phyloP scores from a whole-genome alignment of 768 basidiomycete genomes.

The Solioccasus polychromus region DNA sequence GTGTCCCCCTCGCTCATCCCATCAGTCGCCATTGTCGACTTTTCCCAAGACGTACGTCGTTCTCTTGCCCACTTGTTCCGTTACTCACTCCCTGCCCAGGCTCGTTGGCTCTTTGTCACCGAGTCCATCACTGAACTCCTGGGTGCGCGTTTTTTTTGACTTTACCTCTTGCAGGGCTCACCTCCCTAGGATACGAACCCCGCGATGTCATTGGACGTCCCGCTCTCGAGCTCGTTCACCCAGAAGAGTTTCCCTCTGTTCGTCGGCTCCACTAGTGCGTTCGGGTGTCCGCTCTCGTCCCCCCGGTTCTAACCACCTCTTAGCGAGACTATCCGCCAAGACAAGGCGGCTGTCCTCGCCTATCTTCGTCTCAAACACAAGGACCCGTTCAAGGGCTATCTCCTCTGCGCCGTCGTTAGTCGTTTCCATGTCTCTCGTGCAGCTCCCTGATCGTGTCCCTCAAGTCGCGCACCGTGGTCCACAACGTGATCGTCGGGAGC shows the following conservation, averaged over 20 bases:
- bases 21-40: constrained; percentile 77
- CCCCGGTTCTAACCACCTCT: not conserved
- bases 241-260: constrained; percentile 70
- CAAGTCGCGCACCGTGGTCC: constrained; percentile 63
- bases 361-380: constrained; percentile 81
- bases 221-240: constrained; percentile 75
- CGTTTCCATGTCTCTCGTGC: not conserved
- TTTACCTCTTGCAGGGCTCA: not conserved
- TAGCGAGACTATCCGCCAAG: constrained; percentile 73
- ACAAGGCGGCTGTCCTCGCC: constrained; percentile 76
- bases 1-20: constrained; percentile 9
- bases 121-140: constrained; percentile 64
- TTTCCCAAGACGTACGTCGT: constrained; percentile 60
- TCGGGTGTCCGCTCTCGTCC: not conserved
- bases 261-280: constrained; percentile 65
- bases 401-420: constrained; percentile 73
- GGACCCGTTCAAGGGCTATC: constrained; percentile 71
- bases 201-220: constrained; percentile 66
- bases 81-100: constrained; percentile 37
- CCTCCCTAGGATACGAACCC: constrained; percentile 64
- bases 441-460: constrained; percentile 3
- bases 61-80: not conserved
- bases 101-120: constrained; percentile 65
- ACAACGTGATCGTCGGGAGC: constrained; percentile 72
- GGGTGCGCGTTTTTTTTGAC: constrained; percentile 36